Conservation (phyloP, 1,139 yeast genomes). For the Zhuliangozyma parablackwelliae region DNA sequence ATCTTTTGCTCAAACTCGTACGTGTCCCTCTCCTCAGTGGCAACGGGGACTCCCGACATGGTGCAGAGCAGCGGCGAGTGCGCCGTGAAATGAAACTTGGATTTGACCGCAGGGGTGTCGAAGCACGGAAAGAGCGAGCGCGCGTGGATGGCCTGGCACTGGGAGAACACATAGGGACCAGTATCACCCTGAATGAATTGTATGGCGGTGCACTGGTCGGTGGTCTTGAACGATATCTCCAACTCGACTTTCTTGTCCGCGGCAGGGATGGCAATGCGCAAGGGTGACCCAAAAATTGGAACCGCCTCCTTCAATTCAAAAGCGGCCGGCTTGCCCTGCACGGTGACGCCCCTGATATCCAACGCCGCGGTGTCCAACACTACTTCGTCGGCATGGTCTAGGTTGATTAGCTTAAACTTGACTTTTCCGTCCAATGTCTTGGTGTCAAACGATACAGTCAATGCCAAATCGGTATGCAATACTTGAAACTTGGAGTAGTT, state of each 20-base stretch:
- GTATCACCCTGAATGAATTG: slow-evolving; percentile 38
- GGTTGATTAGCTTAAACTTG: slow-evolving; percentile 15
- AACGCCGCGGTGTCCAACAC: slow-evolving; percentile 32
- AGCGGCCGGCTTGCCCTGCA: slow-evolving; percentile 17
- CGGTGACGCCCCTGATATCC: slow-evolving; percentile 16
- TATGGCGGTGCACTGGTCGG: slow-evolving; percentile 35
- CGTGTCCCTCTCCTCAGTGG: slow-evolving; percentile 4
- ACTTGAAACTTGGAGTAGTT: slow-evolving; percentile 58
- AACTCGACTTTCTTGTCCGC: slow-evolving; percentile 11
- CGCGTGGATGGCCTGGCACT: slow-evolving; percentile 43
- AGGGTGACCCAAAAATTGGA: slow-evolving; percentile 32
- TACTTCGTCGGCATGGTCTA: slow-evolving; percentile 10
- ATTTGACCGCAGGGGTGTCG: slow-evolving; percentile 40
- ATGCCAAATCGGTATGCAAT: slow-evolving; percentile 22
- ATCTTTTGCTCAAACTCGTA: slow-evolving; percentile 30
- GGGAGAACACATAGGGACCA: slow-evolving; percentile 38
- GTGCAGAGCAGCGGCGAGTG: slow-evolving; percentile 28
- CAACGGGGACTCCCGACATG: slow-evolving; percentile 19
- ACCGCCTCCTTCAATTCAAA: slow-evolving; percentile 16
- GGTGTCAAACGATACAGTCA: slow-evolving; percentile 26
- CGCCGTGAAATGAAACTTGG: slow-evolving; percentile 26
- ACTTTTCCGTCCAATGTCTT: slow-evolving; percentile 28
- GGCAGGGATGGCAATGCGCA: slow-evolving; percentile 16
- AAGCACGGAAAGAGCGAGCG: slow-evolving; percentile 41
- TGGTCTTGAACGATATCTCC: slow-evolving; percentile 25